These are phyloP conservation scores for Aspergillus mulundensis DNA, from an alignment of 495 filamentous ascomycete genomes.

Conservation along the genomic window DNA sequence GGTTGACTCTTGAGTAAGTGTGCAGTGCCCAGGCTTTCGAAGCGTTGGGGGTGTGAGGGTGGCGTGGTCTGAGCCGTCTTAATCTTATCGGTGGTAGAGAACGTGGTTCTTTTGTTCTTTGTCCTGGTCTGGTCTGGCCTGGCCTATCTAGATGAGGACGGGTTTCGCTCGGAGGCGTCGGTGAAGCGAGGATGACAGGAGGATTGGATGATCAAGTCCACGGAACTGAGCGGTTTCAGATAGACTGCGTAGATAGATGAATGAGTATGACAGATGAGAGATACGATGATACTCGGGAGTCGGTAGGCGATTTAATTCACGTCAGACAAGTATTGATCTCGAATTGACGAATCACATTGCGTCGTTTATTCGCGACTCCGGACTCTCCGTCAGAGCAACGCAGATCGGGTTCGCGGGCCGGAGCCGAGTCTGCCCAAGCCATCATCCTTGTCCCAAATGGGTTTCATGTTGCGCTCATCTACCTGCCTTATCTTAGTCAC, in stretches of 20 bases:
- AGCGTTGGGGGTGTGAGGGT: background rate
- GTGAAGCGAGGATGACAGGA: background rate
- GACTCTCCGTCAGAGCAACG: background rate
- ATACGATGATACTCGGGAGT: too few species aligned
- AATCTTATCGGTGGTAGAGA: background rate
- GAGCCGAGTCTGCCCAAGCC: background rate
- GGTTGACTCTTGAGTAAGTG: background rate
- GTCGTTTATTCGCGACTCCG: background rate
- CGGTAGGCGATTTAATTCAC: too few species aligned
- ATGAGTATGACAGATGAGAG: too few species aligned
- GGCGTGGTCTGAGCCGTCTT: background rate
- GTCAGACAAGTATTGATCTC: slow-evolving; percentile 21
- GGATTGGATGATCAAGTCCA: too few species aligned
- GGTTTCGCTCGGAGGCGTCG: too few species aligned
- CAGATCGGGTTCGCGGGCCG: slow-evolving; percentile 1
- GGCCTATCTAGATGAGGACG: too few species aligned
- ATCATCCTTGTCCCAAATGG: background rate
- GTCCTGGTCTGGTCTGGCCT: too few species aligned
- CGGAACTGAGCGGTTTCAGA: background rate
- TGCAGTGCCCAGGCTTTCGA: background rate
- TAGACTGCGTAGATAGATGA: background rate
- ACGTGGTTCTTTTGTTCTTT: background rate
- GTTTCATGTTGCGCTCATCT: background rate
- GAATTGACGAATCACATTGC: slow-evolving; percentile 31
- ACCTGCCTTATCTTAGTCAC: background rate